A percentile compares a stretch with the other conserved stretches of the same genome.
phyloP scores from a whole-genome alignment of 2,329 filamentous ascomycete species.

The Phaeosphaeriaceae sp. region DNA sequence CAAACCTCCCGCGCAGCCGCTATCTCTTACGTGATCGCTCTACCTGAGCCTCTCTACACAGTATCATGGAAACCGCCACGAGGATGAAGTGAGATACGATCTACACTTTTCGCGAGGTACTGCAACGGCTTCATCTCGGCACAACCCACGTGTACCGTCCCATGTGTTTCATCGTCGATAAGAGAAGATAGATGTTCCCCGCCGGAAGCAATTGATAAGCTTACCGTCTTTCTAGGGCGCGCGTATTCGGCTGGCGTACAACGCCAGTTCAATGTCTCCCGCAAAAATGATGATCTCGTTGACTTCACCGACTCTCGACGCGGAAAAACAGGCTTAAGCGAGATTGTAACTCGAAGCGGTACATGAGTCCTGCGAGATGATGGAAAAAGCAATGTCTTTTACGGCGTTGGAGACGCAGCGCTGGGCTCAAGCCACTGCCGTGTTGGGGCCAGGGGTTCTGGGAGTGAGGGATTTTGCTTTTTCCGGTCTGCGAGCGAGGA shows the following conservation, averaged over 20 bases:
- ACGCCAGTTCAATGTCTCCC: background rate
- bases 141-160: conserved; percentile 6
- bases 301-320: background rate
- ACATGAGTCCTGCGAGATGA: background rate
- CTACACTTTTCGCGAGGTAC: background rate
- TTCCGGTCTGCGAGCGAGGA: background rate
- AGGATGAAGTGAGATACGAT: background rate
- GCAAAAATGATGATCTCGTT: background rate
- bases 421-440: conserved; percentile 9
- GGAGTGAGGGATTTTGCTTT: conserved; percentile 1
- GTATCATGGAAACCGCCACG: background rate
- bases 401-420: background rate
- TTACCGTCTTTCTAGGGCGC: background rate
- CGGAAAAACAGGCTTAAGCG: background rate
- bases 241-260: background rate
- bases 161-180: background rate
- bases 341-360: conserved; percentile 3
- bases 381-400: conserved; percentile 6
- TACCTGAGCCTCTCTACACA: background rate
- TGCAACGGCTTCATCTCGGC: conserved; percentile 8
- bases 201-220: background rate
- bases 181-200: background rate
- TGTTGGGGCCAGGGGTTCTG: conserved; percentile 1
- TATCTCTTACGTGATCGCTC: background rate
- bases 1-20: background rate